Conservation (phyloP, 805 yeast genomes). For the Suhomyces tanzawaensis region DNA sequence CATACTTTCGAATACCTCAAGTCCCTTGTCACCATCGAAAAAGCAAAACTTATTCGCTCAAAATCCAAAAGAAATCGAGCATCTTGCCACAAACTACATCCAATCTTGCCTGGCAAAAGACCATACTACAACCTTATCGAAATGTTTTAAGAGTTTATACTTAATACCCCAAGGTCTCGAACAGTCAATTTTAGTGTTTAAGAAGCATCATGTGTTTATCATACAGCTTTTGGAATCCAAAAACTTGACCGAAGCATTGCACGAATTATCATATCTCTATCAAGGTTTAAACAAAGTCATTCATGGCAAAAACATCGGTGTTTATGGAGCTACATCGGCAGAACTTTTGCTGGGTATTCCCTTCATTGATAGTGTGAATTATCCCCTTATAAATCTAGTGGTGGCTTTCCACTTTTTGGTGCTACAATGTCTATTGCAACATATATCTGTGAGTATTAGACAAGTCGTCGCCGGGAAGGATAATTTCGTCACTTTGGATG, state of each 20-base stretch:
- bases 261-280: conserved; percentile 8
- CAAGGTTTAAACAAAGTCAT: conserved; percentile 11
- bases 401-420: conserved; percentile 29
- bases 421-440: conserved; percentile 26
- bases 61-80: conserved; percentile 10
- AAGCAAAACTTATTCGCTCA: conserved; percentile 10
- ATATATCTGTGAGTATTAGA: conserved; percentile 17
- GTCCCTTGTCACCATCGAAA: conserved; percentile 10
- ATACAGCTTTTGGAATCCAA: conserved; percentile 22
- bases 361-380: not conserved
- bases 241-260: conserved; percentile 10
- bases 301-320: conserved; percentile 3
- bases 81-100: conserved; percentile 7
- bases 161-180: conserved; percentile 8
- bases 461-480: conserved; percentile 10
- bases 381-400: conserved; percentile 12
- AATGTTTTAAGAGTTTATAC: conserved; percentile 20
- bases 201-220: conserved; percentile 27
- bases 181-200: conserved; percentile 12
- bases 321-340: not conserved
- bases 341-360: conserved; percentile 11
- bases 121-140: conserved; percentile 7
- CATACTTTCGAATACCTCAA: conserved; percentile 3
- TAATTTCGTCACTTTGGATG: conserved; percentile 7
- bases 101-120: conserved; percentile 2